These are phyloP conservation scores for Groenewaldozyma salmanticensis DNA, from an alignment of 805 yeast species.

Conservation along the genomic window DNA sequence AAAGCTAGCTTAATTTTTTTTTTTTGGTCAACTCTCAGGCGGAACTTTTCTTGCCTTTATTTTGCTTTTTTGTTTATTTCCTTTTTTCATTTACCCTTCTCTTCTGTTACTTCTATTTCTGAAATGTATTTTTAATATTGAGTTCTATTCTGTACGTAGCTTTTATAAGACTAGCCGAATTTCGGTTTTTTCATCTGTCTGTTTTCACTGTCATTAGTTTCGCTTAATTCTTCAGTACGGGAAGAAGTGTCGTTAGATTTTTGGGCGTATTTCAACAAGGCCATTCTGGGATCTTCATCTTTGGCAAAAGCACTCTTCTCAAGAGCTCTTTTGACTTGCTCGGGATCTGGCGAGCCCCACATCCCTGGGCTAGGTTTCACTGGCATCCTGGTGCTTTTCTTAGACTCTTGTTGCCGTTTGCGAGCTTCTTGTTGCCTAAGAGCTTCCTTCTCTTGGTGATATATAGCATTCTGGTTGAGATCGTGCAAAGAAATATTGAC, in stretches of 20 bases:
- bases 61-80: constrained; percentile 2
- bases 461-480: constrained; percentile 18
- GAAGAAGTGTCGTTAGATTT: constrained; percentile 15
- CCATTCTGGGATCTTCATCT: constrained; percentile 28
- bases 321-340: constrained; percentile 10
- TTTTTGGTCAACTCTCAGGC: no score
- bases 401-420: constrained; percentile 4
- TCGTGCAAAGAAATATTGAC: constrained; percentile 21
- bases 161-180: constrained; percentile 1
- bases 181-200: constrained; percentile 3
- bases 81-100: constrained; percentile 5
- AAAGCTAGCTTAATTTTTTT: no score
- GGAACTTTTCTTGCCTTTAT: constrained; percentile 1
- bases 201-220: constrained; percentile 1
- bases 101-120: constrained; percentile 4
- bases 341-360: constrained; percentile 20
- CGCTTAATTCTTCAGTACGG: background rate
- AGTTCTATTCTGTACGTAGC: background rate
- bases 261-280: constrained; percentile 25
- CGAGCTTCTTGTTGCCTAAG: constrained; percentile 1
- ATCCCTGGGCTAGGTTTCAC: constrained; percentile 17
- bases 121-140: constrained; percentile 1
- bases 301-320: constrained; percentile 11
- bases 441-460: constrained; percentile 6
- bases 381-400: constrained; percentile 13